phyloP scores from a whole-genome alignment of 2,329 filamentous ascomycete genomes.

The Mollisia scopiformis region DNA sequence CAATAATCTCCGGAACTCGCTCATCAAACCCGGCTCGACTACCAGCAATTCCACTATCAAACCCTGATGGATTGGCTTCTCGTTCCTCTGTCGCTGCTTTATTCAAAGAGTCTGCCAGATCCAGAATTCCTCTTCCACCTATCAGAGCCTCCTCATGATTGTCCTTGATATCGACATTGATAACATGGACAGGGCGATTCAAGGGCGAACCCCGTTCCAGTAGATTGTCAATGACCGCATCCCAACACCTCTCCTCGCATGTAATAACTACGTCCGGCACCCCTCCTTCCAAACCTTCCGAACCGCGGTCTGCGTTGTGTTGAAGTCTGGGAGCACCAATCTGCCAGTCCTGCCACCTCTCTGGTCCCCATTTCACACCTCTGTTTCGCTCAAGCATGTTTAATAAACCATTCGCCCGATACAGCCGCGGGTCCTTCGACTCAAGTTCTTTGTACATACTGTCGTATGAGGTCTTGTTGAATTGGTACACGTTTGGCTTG shows the following conservation, averaged over 20 bases:
- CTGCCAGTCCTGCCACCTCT: slow-evolving; percentile 98
- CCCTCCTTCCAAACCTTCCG: slow-evolving; percentile 81
- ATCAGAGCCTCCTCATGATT: slow-evolving; percentile 96
- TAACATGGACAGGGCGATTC: slow-evolving; percentile 93
- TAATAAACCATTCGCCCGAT: slow-evolving; percentile 88
- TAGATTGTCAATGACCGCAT: slow-evolving; percentile 93
- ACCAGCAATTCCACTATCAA: slow-evolving; percentile 69
- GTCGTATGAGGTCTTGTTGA: slow-evolving; percentile 96
- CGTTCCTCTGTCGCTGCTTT: slow-evolving; percentile 78
- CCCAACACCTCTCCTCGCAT: slow-evolving; percentile 97
- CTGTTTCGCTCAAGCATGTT: slow-evolving; percentile 96
- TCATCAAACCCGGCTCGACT: slow-evolving; percentile 85
- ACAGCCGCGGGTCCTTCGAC: slow-evolving; percentile 82
- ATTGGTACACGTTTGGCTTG: slow-evolving; percentile 96
- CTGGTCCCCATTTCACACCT: slow-evolving; percentile 90
- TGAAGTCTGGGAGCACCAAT: slow-evolving; percentile 82
- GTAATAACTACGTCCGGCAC: slow-evolving; percentile 95
- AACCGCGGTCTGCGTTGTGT: slow-evolving; percentile 75
- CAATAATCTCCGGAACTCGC: slow-evolving; percentile 87
- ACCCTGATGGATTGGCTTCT: slow-evolving; percentile 61
- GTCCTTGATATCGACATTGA: slow-evolving; percentile 98
- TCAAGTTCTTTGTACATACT: slow-evolving; percentile 92
- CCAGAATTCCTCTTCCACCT: slow-evolving; percentile 88
- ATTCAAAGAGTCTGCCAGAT: slow-evolving; percentile 86
- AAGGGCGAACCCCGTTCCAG: slow-evolving; percentile 82